Conservation (phyloP, 2,329 filamentous ascomycete genomes). For the Aspergillus intermedius region DNA sequence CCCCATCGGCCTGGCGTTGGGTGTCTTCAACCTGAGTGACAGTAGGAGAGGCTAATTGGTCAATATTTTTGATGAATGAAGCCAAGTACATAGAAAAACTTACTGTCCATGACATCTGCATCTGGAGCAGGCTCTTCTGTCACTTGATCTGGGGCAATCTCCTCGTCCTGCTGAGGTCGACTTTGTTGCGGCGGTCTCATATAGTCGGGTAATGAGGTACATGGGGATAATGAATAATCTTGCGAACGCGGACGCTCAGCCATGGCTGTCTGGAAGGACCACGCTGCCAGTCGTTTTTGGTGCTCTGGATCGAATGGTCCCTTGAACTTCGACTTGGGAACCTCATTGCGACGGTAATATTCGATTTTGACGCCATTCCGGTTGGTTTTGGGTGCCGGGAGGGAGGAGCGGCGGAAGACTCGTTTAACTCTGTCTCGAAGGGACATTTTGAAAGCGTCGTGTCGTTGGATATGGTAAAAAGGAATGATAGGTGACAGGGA, state of each 20-base stretch:
- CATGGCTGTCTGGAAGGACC: conserved; percentile 36
- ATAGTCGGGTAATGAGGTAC: conserved; percentile 22
- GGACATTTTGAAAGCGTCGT: conserved; percentile 23
- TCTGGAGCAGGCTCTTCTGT: conserved; percentile 9
- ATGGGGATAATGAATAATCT: conserved; percentile 34
- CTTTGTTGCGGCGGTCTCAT: conserved; percentile 12
- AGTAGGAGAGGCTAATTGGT: conserved; percentile 15
- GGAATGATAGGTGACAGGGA: too few relatives aligned
- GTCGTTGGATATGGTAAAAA: neutral
- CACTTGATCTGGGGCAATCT: conserved; percentile 11
- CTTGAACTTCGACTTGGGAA: conserved; percentile 44
- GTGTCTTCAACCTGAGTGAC: conserved; percentile 18
- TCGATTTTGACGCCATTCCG: conserved; percentile 38
- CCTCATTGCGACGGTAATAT: conserved; percentile 44
- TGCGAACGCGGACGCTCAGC: conserved; percentile 29
- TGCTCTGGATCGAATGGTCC: conserved; percentile 44
- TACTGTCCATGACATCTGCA: conserved; percentile 12
- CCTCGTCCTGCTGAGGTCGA: conserved; percentile 7
- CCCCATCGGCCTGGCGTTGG: conserved; percentile 21
- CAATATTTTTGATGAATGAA: conserved; percentile 2
- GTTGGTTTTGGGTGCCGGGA: conserved; percentile 13
- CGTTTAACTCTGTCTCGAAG: conserved; percentile 33
- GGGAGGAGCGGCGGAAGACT: conserved; percentile 28
- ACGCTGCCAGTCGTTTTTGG: conserved; percentile 37
- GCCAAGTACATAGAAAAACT: conserved; percentile 4